Conservation (phyloP, 495 filamentous ascomycete species). For the Penicillium parvum region DNA sequence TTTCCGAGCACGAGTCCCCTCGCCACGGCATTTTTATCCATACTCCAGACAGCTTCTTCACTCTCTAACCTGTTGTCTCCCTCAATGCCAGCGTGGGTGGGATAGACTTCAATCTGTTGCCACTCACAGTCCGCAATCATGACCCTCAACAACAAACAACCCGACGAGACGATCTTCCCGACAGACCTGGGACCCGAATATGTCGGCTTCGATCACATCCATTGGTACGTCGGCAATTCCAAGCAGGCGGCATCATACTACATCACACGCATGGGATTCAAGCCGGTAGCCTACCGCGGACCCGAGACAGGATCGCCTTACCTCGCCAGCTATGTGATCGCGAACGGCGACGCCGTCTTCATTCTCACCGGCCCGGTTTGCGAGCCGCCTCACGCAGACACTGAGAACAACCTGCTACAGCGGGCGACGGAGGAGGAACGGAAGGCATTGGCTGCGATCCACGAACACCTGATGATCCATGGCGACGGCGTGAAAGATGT, state of each 20-base stretch:
- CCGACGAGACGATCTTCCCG: constrained; percentile 18
- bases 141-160: constrained; percentile 8
- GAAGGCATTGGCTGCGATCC: constrained; percentile 55
- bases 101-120: neutral
- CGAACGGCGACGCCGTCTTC: constrained; percentile 64
- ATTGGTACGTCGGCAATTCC: constrained; percentile 84
- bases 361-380: constrained; percentile 71
- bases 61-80: neutral
- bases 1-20: neutral
- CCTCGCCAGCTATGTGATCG: constrained; percentile 67
- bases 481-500: constrained; percentile 84
- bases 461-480: constrained; percentile 64
- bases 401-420: constrained; percentile 14
- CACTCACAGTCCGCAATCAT: constrained; percentile 3
- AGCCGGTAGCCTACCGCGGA: constrained; percentile 66
- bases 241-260: constrained; percentile 81
- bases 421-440: constrained; percentile 33
- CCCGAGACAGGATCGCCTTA: constrained; percentile 73
- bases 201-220: constrained; percentile 73
- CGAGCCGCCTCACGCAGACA: constrained; percentile 29
- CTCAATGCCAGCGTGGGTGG: neutral
- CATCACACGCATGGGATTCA: constrained; percentile 69
- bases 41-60: too few relatives aligned
- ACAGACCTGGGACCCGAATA: constrained; percentile 39
- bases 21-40: too few relatives aligned